phyloP scores from a whole-genome alignment of 2,329 filamentous ascomycete genomes.

The Aureobasidium sp. region DNA sequence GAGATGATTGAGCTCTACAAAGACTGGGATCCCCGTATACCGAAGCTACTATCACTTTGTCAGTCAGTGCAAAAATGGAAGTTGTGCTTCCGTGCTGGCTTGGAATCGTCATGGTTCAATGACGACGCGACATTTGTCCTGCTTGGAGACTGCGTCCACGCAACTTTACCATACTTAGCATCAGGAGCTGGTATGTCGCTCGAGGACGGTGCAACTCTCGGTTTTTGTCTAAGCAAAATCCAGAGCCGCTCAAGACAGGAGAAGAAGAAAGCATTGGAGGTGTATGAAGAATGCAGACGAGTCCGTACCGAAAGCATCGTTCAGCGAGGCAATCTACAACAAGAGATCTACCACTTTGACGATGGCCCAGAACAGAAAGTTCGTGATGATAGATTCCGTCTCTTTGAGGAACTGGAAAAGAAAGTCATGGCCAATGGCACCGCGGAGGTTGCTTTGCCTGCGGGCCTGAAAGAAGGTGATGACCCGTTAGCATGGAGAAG shows the following conservation, averaged over 20 bases:
- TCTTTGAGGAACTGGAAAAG: background rate
- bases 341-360: conserved; percentile 55
- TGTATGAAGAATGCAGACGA: conserved; percentile 54
- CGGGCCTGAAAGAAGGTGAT: background rate
- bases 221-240: conserved; percentile 47
- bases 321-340: conserved; percentile 52
- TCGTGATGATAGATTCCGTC: conserved; percentile 3
- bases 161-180: conserved; percentile 57
- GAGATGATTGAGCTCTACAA: conserved; percentile 49
- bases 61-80: conserved; percentile 56
- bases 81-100: conserved; percentile 49
- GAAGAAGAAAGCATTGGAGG: conserved; percentile 33
- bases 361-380: conserved; percentile 51
- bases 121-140: conserved; percentile 50
- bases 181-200: conserved; percentile 54
- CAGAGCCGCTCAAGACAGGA: conserved; percentile 34
- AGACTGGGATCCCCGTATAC: conserved; percentile 48
- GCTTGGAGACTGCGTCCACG: conserved; percentile 58
- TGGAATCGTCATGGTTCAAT: conserved; percentile 51
- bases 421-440: background rate
- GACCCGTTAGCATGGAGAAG: conserved; percentile 16
- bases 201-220: conserved; percentile 53
- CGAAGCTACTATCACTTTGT: conserved; percentile 52
- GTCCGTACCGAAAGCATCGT: conserved; percentile 55
- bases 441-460: background rate